Percentiles rank a stretch among this genome's conserved stretches.
Conservation (phyloP, 768 basidiomycete genomes). For the Sporobolomyces phaffii region DNA sequence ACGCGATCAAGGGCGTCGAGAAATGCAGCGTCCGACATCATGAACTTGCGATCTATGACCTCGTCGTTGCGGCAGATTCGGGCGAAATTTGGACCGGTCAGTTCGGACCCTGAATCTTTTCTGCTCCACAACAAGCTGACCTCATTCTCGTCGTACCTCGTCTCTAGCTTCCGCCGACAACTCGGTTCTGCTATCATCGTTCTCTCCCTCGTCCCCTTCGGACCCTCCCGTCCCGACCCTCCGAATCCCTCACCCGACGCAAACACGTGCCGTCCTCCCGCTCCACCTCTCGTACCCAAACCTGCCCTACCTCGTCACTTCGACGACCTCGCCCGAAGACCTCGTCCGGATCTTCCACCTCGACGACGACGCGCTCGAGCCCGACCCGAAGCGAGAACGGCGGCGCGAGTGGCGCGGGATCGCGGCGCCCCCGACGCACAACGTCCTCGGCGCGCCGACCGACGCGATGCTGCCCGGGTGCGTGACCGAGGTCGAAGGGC, state of each 20-base stretch:
- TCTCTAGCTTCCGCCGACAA: slow-evolving; percentile 78
- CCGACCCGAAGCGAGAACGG: not conserved
- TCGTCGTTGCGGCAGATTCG: slow-evolving; percentile 44
- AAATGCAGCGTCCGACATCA: slow-evolving; percentile 60
- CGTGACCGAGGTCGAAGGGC: slow-evolving; percentile 70
- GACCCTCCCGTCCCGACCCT: slow-evolving; percentile 32
- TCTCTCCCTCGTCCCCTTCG: slow-evolving; percentile 48
- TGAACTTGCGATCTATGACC: slow-evolving; percentile 73
- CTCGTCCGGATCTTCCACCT: slow-evolving; percentile 73
- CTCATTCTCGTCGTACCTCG: not conserved
- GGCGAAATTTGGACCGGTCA: slow-evolving; percentile 73
- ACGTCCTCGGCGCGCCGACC: not conserved
- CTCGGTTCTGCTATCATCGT: slow-evolving; percentile 59
- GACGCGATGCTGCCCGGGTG: slow-evolving; percentile 45
- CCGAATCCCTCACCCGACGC: slow-evolving; percentile 54
- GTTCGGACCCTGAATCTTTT: slow-evolving; percentile 25
- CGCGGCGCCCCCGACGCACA: not conserved
- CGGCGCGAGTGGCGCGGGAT: slow-evolving; percentile 10
- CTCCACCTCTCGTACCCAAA: slow-evolving; percentile 50
- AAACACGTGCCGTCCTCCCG: slow-evolving; percentile 66
- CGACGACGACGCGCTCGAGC: slow-evolving; percentile 48
- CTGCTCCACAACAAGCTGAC: not conserved
- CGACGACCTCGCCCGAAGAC: slow-evolving; percentile 63
- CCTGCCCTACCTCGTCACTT: slow-evolving; percentile 68
- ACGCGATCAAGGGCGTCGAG: slow-evolving; percentile 48